These are phyloP conservation scores for Paramarasmius palmivorus DNA, from an alignment of 1,284 basidiomycete genomes.

Conservation along the genomic window DNA sequence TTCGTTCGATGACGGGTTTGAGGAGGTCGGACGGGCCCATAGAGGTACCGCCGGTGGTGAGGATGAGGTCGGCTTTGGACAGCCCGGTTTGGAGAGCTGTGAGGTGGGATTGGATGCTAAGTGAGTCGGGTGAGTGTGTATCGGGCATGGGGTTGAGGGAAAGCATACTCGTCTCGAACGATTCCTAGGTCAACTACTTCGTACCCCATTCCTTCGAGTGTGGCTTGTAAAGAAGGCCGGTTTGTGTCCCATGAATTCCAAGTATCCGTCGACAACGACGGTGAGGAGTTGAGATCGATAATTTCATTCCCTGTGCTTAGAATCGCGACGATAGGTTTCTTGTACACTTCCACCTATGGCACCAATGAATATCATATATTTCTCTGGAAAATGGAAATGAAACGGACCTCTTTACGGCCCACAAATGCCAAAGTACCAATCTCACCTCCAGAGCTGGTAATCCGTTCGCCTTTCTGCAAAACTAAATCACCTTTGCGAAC, in stretches of 20 bases:
- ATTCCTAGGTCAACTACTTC: slow-evolving; percentile 83
- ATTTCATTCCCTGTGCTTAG: slow-evolving; percentile 88
- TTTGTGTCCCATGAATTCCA: slow-evolving; percentile 83
- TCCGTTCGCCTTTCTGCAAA: slow-evolving; percentile 58
- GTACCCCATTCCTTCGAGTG: slow-evolving; percentile 73
- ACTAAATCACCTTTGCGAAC: slow-evolving; percentile 69
- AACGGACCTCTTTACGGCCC: slow-evolving; percentile 62
- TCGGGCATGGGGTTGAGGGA: slow-evolving; percentile 6
- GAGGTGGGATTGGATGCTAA: slow-evolving; percentile 64
- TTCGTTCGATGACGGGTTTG: slow-evolving; percentile 84
- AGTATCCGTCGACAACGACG: slow-evolving; percentile 34
- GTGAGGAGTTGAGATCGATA: slow-evolving; percentile 56
- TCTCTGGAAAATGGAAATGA: background rate
- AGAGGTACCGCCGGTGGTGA: slow-evolving; percentile 88
- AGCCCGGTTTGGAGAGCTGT: slow-evolving; percentile 58
- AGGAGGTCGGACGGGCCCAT: slow-evolving; percentile 88
- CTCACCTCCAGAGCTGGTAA: slow-evolving; percentile 76
- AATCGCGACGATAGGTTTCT: slow-evolving; percentile 75
- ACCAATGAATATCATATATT: background rate
- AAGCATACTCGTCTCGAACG: slow-evolving; percentile 67
- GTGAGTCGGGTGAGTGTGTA: background rate
- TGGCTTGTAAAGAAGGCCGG: slow-evolving; percentile 73
- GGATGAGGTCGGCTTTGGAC: slow-evolving; percentile 66
- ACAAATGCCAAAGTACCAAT: slow-evolving; percentile 85
- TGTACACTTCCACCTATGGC: slow-evolving; percentile 61